Base-by-base conservation (phyloP, 805 yeast genomes). In the Cyberlindnera euphorbiae region DNA sequence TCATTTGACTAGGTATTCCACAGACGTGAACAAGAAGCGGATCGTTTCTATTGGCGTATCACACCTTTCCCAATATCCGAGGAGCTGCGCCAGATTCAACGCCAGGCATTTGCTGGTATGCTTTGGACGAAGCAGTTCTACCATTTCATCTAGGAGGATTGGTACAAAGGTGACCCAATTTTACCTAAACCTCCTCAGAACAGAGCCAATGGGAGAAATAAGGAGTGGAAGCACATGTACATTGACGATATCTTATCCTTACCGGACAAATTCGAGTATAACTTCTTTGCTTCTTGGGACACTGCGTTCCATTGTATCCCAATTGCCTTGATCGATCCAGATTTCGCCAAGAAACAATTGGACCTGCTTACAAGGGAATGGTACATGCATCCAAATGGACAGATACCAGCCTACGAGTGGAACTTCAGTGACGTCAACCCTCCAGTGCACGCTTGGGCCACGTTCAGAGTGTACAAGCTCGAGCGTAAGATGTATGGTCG, bases 381-480 rank as follows among this genome's bases (percentile, higher is more conserved):
- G 96, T 88, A 88, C 57, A 86, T 87, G 94, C 96, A 90, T 57
- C 96, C 96, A 30, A 88, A 88, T 58, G 97, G 97, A n/a, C 96
- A 89, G 61, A 77, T 87, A 46, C 96, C 97, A 0, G 96, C 96
- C 11, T 88, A 88, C 59, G 97, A 88, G 62, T 88, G 97, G 97
- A 88, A 89, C 58, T 88, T 88, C 53, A 69, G 83, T 44, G 97
- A 88, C 59, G 95, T 89, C n/a, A 88, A 88, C 57, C 97, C 97
- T 1, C 97, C 97, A 0, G 97, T 88, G 24, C 96, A 89, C 58
- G 96, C 96, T 0, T 88, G 96, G 96, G 81, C 96, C 1, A 79
- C 89, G 11, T 88, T 78, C 58, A 72, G 97, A 50, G 84, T 84
- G 28, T 88, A 77, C 63, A 88, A 89, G 60, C 75, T 87, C 49